Evolutionary conservation across 805 yeast species (phyloP).

Genomic region (Nakazawaea ambrosiae): DNA sequence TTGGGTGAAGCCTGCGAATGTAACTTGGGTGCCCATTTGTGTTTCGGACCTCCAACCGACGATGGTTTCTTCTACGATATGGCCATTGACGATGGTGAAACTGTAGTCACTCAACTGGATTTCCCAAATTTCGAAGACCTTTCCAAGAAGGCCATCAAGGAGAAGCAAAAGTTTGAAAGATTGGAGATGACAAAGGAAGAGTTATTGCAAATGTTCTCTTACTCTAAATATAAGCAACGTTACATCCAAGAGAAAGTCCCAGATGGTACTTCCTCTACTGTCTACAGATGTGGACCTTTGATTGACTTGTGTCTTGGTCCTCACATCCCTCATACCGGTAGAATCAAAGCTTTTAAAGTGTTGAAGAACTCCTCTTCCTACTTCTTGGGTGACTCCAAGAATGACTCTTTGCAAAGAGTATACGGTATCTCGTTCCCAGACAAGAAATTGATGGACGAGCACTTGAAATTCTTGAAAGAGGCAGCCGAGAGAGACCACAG

Average conservation of each 20-base stretch:
- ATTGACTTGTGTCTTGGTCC: constrained; percentile 98
- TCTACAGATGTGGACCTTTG: constrained; percentile 95
- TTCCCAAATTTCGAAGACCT: constrained; percentile 79
- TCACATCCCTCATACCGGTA: constrained; percentile 95
- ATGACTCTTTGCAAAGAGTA: constrained; percentile 94
- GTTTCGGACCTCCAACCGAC: constrained; percentile 94
- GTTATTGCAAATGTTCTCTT: constrained; percentile 84
- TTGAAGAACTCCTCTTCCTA: constrained; percentile 95
- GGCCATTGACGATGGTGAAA: constrained; percentile 72
- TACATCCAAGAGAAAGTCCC: constrained; percentile 85
- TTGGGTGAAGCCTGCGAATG: constrained; percentile 98
- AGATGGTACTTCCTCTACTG: constrained; percentile 93
- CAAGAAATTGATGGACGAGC: constrained; percentile 91
- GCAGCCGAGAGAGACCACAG: constrained; percentile 96
- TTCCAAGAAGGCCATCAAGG: constrained; percentile 85
- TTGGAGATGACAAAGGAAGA: constrained; percentile 89
- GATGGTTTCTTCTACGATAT: constrained; percentile 98
- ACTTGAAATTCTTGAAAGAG: constrained; percentile 88
- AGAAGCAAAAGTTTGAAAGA: constrained; percentile 93
- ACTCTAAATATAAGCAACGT: constrained; percentile 92
- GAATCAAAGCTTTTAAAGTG: constrained; percentile 88
- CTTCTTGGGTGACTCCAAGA: constrained; percentile 86
- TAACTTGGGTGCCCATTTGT: constrained; percentile 88
- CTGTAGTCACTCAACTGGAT: constrained; percentile 73
- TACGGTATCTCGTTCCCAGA: constrained; percentile 99